phyloP scores from a whole-genome alignment of 2,329 filamentous ascomycete genomes.

The Paecilomyces niveus region DNA sequence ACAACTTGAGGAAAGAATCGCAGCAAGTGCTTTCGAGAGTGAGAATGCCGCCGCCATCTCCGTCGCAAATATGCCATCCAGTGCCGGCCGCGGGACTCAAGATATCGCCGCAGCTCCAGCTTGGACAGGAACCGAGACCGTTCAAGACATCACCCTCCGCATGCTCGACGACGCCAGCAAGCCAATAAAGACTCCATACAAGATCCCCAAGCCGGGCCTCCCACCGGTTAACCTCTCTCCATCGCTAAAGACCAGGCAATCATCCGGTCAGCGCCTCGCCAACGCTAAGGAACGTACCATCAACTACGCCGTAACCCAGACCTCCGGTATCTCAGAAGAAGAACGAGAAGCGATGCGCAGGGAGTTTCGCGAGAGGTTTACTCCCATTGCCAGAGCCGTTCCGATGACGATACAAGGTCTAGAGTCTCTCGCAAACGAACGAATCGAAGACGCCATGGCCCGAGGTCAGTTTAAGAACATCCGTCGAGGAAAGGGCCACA shows the following conservation, averaged over 20 bases:
- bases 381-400: slow-evolving; percentile 62
- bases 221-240: slow-evolving; percentile 41
- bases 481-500: slow-evolving; percentile 67
- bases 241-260: slow-evolving; percentile 34
- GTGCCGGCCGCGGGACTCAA: slow-evolving; percentile 62
- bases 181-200: slow-evolving; percentile 41
- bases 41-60: slow-evolving; percentile 49
- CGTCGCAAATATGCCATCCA: slow-evolving; percentile 47
- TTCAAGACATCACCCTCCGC: slow-evolving; percentile 69
- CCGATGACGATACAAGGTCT: slow-evolving; percentile 73
- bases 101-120: slow-evolving; percentile 60
- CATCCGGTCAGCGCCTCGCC: slow-evolving; percentile 46
- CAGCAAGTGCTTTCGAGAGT: slow-evolving; percentile 47
- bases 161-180: slow-evolving; percentile 65
- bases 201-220: slow-evolving; percentile 30
- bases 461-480: slow-evolving; percentile 85
- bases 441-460: slow-evolving; percentile 90
- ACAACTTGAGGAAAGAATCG: slow-evolving; percentile 53
- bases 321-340: slow-evolving; percentile 55
- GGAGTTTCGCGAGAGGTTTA: slow-evolving; percentile 75
- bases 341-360: slow-evolving; percentile 66
- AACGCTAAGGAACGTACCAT: slow-evolving; percentile 53
- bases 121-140: slow-evolving; percentile 72
- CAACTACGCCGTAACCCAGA: slow-evolving; percentile 48
- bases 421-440: slow-evolving; percentile 76